Evolutionary conservation across 768 basidiomycete species (phyloP).

Genomic region (Podaxis carcinomalis): DNA sequence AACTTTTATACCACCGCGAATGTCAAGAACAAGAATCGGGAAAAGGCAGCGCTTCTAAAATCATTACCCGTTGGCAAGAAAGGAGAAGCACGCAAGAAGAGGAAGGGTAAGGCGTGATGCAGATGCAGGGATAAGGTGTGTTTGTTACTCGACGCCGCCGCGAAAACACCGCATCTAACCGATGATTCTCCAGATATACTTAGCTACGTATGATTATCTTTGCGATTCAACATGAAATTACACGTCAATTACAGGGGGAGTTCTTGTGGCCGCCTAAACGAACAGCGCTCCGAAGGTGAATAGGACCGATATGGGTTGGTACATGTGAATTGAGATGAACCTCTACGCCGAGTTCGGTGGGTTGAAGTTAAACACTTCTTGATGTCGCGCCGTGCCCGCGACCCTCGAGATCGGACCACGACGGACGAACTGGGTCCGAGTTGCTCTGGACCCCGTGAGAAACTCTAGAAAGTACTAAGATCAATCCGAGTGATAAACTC

Average conservation of each 20-base stretch:
- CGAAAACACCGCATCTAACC: constrained; percentile 4
- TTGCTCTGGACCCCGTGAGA: constrained; percentile 29
- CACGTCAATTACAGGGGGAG: not conserved
- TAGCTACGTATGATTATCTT: not conserved
- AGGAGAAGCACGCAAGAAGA: constrained; percentile 34
- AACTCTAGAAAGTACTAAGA: constrained; percentile 30
- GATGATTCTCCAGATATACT: constrained; percentile 1
- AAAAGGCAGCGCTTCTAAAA: constrained; percentile 57
- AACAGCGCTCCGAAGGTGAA: not conserved
- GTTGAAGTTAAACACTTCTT: not conserved
- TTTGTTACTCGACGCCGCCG: constrained; percentile 10
- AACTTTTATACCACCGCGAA: constrained; percentile 88
- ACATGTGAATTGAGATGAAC: not conserved
- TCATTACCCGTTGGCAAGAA: constrained; percentile 51
- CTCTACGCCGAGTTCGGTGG: not conserved
- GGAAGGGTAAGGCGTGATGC: constrained; percentile 18
- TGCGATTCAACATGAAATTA: not conserved
- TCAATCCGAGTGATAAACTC: constrained; percentile 32
- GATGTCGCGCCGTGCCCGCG: not conserved
- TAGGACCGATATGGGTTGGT: not conserved
- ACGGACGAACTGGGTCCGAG: constrained; percentile 3
- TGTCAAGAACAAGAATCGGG: constrained; percentile 83
- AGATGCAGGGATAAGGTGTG: not conserved
- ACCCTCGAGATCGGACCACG: not conserved
- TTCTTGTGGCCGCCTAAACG: not conserved